These are phyloP conservation scores for Cutaneotrichosporon spelunceum DNA, from an alignment of 1,284 basidiomycete species.

Conservation along the genomic window DNA sequence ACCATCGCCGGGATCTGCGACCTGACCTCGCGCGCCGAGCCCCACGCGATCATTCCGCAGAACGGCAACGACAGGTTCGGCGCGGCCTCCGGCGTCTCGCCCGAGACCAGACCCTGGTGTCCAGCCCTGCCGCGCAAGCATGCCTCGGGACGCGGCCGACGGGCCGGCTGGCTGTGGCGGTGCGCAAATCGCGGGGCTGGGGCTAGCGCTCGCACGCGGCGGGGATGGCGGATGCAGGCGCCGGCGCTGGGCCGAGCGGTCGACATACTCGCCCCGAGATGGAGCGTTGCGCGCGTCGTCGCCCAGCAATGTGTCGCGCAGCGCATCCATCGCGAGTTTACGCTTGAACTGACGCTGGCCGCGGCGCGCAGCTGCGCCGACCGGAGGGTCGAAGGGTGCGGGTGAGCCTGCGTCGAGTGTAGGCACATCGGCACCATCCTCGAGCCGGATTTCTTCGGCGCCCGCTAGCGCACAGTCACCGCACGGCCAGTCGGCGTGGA, in stretches of 20 bases:
- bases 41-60: conserved; percentile 34
- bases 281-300: conserved; percentile 6
- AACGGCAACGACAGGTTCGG: conserved; percentile 32
- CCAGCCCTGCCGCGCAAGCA: conserved; percentile 46
- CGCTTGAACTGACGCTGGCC: conserved; percentile 20
- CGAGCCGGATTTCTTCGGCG: conserved; percentile 37
- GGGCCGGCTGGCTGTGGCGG: conserved; percentile 13
- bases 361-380: conserved; percentile 8
- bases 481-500: conserved; percentile 49
- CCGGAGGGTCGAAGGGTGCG: background rate
- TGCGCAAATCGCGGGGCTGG: background rate
- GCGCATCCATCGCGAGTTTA: conserved; percentile 34
- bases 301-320: conserved; percentile 38
- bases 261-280: conserved; percentile 24
- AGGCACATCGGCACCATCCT: conserved; percentile 23
- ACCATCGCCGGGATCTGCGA: conserved; percentile 8
- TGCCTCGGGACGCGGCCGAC: conserved; percentile 21
- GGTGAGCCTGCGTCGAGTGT: background rate
- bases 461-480: conserved; percentile 37
- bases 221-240: conserved; percentile 29
- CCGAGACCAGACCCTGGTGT: conserved; percentile 39
- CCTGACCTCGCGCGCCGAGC: conserved; percentile 30
- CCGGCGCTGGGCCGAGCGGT: conserved; percentile 45
- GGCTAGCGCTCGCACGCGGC: conserved; percentile 15
- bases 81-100: conserved; percentile 30